Evolutionary conservation across 441 rosid genomes (phyloP), one percentile per base, ranked within the genome.

Genomic region (Codiaeum variegatum): DNA sequence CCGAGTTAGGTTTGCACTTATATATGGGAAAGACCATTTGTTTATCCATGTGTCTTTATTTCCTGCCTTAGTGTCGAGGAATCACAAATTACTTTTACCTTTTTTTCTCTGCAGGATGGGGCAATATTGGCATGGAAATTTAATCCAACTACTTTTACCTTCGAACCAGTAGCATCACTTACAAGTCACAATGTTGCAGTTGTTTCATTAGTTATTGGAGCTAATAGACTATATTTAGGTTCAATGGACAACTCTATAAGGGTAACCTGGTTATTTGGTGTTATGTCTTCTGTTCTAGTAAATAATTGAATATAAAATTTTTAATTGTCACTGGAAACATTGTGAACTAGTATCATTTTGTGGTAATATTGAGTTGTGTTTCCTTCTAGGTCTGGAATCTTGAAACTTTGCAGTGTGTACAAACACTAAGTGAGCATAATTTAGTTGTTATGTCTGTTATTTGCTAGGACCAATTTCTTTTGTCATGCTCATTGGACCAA

Each of bases 401-500:
- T 56, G 98, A 93, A 73, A 89, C 77, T 75, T 82, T 96, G 83
- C 99, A 96, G 72, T 91, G 99, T 75, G 72, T 96, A 69, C 99
- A 96, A 82, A 89, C 92, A 4, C 84, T 96, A 64, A 83, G 83
- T 0, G 97, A 83, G 56, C 99, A 96, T 74, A 85, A 88, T 73
- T 79, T 90, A 29, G 97, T 96, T 31, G 99, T 96, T 61, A 96
- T 91, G 98, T 96, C 98, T 61, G 89, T 96, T 74, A 94, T 96
- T 70, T 96, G 99, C 85, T 96, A 97, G 99, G 99, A 96, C 73
- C 97, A 93, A 71, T 96, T 91, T 85, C 98, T 96, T 75, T 79
- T 96, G 74, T 96, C 98, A 36, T 93, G 99, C 69, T 96, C 99
- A 47, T 82, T 96, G 82, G 99, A 96, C 80, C 80, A 91, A 83